Base-by-base conservation (phyloP, 495 filamentous ascomycete genomes). In the Talaromyces borbonicus region DNA sequence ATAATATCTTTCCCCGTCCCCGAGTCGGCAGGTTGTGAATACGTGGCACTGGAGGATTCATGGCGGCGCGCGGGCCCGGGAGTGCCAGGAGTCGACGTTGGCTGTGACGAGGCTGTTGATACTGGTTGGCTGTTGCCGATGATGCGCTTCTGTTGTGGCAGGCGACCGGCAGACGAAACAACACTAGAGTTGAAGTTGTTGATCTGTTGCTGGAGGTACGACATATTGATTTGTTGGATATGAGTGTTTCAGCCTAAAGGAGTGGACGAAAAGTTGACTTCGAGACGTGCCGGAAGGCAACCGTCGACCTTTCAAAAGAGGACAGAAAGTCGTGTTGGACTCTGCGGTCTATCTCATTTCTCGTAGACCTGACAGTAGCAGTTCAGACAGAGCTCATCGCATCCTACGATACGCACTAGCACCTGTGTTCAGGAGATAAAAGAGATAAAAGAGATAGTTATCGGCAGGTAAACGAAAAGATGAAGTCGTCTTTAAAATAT, bases 1-100 rank as follows among this genome's bases (percentile, higher is more conserved):
- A 86, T 81, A 59, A 90, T 79, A 59, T 86, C 80, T 39, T 74
- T 73, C 50, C 87, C 88, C 23, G 76, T 83, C 49, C 85, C 85
- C 3, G 85, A 89, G 53, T 81, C 74, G 33, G 74, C 72, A 11
- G 88, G 85, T 60, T 90, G 87, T 8, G 85, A 88, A 62, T 81
- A 88, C 50, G 84, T 78, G 43, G 79, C 69, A 25, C 74, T 65
- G 42, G 66, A 62, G 50, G 75, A 68, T 30, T 73, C 72, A 30
- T 78, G 69, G 63, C 83, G 84, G 48, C 74, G 74, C 56, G 31
- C 30, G 24, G 47, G 49, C 20, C 27, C 35, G 5, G 66, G 57
- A 0, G 66, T 60, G n/a, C 35, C 33, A 8, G 67, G 66, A 1
- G 66, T 69, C 8, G 68, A 56, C 2, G 68, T 61, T 12, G 57